These are phyloP conservation scores for Iris macrosiphon DNA, from an alignment of 106 monocot species.

Conservation along the genomic window DNA sequence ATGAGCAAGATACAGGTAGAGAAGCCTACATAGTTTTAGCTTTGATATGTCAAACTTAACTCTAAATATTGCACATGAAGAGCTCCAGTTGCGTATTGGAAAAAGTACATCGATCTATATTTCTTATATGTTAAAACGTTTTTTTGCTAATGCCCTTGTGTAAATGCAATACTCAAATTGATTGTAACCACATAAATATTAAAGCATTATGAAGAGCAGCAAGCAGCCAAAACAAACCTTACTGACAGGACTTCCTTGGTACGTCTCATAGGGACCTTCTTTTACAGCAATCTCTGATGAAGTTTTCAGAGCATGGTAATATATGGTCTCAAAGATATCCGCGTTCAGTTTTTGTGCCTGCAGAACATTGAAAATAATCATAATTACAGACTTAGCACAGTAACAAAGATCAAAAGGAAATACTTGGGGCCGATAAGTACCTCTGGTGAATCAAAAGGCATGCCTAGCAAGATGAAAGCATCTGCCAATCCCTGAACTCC, in stretches of 20 bases:
- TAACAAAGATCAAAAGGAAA: neutral
- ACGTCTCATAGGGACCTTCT: conserved; percentile 90
- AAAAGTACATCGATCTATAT: too few species aligned
- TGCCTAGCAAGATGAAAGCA: conserved; percentile 89
- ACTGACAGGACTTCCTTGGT: conserved; percentile 83
- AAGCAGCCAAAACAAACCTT: conserved; percentile 36
- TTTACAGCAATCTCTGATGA: conserved; percentile 69
- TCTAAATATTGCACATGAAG: too few species aligned
- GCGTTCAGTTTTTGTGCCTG: conserved; percentile 87
- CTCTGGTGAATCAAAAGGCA: conserved; percentile 96
- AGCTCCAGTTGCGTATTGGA: too few species aligned
- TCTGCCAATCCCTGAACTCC: conserved; percentile 97
- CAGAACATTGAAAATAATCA: conserved; percentile 8
- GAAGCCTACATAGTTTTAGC: too few species aligned
- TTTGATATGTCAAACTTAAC: too few species aligned
- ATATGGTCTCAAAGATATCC: conserved; percentile 97
- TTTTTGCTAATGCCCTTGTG: too few species aligned
- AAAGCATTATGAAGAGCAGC: too few species aligned
- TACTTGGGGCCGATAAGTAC: conserved; percentile 20
- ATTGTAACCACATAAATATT: too few species aligned
- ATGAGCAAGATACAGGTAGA: neutral
- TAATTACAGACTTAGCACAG: too few species aligned
- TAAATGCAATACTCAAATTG: too few species aligned
- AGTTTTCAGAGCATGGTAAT: conserved; percentile 77
- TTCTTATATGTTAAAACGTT: too few species aligned